Evolutionary conservation across 2,329 filamentous ascomycete species (phyloP), one percentile per base, ranked within the genome.

Genomic region (Aphanocladium album): DNA sequence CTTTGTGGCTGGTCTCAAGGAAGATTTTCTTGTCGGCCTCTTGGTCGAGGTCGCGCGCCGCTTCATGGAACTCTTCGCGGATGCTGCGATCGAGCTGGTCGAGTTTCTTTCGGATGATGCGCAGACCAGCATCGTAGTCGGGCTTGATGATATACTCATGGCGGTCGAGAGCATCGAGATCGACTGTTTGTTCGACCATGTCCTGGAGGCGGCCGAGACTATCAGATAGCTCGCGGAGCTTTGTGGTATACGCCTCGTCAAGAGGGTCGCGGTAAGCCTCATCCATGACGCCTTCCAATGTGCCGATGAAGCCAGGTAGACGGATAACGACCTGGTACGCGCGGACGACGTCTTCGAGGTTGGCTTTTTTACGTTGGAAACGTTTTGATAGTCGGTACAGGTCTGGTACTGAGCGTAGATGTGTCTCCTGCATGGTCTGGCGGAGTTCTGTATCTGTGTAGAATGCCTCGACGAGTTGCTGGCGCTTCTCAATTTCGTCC

Each of bases 141-240:
- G 96, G 90, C 76, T 98, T 99, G 82, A 99, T 99, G 68, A 97
- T 93, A 76, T 96, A 99, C 72, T 99, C 95, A 70, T 99, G 95
- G 66, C 95, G 92, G 69, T 99, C 93, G 12, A 99, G 84, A 2
- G 95, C 95, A 61, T 96, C 91, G 0, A 99, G 84, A 70, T 99
- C 95, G 16, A 99, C 93, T 0, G 96, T 99, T 1, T 95, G 96
- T 77, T 99, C 95, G 0, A 99, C 95, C 91, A 99, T 97, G 72
- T 99, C 95, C 70, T 93, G 90, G 12, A 99, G 80, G 71, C 92
- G 96, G 27, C 84, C 87, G 55, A 99, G 82, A 69, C 87, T 90
- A 69, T 91, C 87, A 6, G 88, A 89, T 62, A 91, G 84, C 62
- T 89, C 85, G 53, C 84, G 85, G 43, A 99, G 79, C 71, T 96